Conservation (phyloP, 345 rosid species). For the Adansonia digitata region DNA sequence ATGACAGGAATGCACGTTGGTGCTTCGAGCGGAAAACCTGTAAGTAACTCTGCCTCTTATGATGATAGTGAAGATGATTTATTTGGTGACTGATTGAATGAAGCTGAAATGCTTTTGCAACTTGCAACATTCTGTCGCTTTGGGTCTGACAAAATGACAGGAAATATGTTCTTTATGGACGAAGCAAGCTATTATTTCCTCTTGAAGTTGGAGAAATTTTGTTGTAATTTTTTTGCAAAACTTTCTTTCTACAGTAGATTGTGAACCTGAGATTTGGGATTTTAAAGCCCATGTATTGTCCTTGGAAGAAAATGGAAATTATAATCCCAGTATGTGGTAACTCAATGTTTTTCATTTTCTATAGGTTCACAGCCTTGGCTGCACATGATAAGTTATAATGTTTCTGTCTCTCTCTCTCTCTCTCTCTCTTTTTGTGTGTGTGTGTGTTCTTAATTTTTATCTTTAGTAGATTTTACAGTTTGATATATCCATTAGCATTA, state of each 20-base stretch:
- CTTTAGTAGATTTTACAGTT: background rate
- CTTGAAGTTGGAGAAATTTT: slow-evolving; percentile 25
- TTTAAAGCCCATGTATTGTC: background rate
- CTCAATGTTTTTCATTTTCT: background rate
- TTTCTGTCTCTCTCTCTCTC: background rate
- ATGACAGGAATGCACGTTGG: slow-evolving; percentile 20
- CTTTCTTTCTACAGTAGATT: slow-evolving; percentile 14
- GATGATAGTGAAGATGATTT: slow-evolving; percentile 69
- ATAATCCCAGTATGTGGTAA: background rate
- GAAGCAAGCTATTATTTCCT: slow-evolving; percentile 16
- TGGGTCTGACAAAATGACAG: background rate
- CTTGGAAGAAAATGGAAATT: background rate
- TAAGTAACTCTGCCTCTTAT: slow-evolving; percentile 17
- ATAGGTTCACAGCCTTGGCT: background rate
- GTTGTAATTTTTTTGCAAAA: slow-evolving; percentile 27
- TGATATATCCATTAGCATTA: too few relatives aligned
- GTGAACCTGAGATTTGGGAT: background rate
- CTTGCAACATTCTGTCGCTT: background rate
- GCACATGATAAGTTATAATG: background rate
- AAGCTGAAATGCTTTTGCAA: background rate
- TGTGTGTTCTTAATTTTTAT: too few relatives aligned
- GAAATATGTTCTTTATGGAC: slow-evolving; percentile 2
- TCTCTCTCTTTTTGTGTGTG: too few relatives aligned
- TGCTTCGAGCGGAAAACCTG: slow-evolving; percentile 23
- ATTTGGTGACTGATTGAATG: slow-evolving; percentile 67